phyloP scores from a whole-genome alignment of 169 alveolate genomes.

The Eimeria nieschulzi region DNA sequence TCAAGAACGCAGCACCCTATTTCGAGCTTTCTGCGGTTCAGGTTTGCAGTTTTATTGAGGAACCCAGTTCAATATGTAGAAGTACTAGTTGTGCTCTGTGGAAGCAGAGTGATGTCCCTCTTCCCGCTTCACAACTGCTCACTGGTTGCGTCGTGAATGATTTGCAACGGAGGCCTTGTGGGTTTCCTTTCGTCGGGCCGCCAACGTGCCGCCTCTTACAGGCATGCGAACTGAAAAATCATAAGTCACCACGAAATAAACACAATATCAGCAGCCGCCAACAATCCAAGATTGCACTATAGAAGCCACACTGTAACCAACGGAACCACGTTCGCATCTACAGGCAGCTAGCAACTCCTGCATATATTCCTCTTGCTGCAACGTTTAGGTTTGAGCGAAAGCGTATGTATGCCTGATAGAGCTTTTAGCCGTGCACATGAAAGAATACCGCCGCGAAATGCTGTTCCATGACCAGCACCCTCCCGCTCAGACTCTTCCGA shows the following conservation, averaged over 20 bases:
- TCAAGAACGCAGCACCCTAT: too few species aligned
- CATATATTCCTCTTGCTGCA: too few species aligned
- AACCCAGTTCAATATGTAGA: too few species aligned
- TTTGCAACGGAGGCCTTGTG: slow-evolving; percentile 46
- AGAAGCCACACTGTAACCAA: background rate
- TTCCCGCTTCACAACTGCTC: background rate
- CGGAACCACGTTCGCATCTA: background rate
- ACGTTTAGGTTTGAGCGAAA: too few species aligned
- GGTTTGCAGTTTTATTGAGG: too few species aligned
- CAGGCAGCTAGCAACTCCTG: too few species aligned
- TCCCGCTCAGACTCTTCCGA: slow-evolving; percentile 23
- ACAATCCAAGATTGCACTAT: background rate
- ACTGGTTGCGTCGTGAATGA: slow-evolving; percentile 67
- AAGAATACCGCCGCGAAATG: slow-evolving; percentile 1
- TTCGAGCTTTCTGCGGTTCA: too few species aligned
- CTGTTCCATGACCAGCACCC: background rate
- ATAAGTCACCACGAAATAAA: background rate
- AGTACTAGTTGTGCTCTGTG: too few species aligned
- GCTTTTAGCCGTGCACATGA: too few species aligned
- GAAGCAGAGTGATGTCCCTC: too few species aligned
- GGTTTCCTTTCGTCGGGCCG: slow-evolving; percentile 68
- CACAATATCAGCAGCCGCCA: background rate
- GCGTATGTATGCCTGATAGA: too few species aligned
- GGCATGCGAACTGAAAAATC: slow-evolving; percentile 33
- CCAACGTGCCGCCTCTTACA: slow-evolving; percentile 60